These are phyloP conservation scores for Mycena leptocephala DNA, from an alignment of 768 basidiomycete genomes.

Conservation along the genomic window DNA sequence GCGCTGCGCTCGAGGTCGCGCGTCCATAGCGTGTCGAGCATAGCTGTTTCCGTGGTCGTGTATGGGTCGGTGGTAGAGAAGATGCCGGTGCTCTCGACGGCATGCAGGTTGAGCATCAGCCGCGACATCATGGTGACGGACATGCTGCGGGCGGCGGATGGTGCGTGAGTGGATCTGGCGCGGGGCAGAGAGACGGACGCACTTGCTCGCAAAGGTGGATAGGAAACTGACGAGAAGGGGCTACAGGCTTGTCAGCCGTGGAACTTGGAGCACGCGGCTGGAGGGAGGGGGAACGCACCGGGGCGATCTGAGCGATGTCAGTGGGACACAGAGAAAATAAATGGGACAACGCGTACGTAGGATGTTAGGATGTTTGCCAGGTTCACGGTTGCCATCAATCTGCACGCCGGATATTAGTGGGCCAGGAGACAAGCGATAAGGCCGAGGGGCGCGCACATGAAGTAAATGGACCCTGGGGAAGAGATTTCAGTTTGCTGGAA, in stretches of 20 bases:
- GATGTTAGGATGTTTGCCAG: constrained; percentile 32
- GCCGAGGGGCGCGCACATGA: constrained; percentile 15
- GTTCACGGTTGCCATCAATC: constrained; percentile 38
- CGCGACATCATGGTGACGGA: constrained; percentile 55
- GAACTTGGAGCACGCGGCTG: background rate
- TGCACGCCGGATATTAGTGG: background rate
- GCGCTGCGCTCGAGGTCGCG: constrained; percentile 17
- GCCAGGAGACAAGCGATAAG: background rate
- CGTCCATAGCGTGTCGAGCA: constrained; percentile 27
- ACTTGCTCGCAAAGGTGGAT: constrained; percentile 27
- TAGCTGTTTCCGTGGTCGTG: background rate
- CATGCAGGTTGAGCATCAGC: constrained; percentile 56
- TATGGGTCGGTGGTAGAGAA: constrained; percentile 18
- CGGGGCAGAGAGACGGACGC: background rate
- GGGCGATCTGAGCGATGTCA: constrained; percentile 4
- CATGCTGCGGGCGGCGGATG: background rate
- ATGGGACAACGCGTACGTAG: constrained; percentile 15
- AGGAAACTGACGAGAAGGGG: constrained; percentile 23
- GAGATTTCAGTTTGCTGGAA: background rate
- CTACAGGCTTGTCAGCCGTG: background rate
- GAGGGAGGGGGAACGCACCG: background rate
- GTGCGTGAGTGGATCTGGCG: background rate
- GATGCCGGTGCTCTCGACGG: constrained; percentile 17
- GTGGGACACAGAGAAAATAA: background rate
- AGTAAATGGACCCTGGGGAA: constrained; percentile 23